phyloP scores from a whole-genome alignment of 495 filamentous ascomycete species.

The Pyrenula massariospora region DNA sequence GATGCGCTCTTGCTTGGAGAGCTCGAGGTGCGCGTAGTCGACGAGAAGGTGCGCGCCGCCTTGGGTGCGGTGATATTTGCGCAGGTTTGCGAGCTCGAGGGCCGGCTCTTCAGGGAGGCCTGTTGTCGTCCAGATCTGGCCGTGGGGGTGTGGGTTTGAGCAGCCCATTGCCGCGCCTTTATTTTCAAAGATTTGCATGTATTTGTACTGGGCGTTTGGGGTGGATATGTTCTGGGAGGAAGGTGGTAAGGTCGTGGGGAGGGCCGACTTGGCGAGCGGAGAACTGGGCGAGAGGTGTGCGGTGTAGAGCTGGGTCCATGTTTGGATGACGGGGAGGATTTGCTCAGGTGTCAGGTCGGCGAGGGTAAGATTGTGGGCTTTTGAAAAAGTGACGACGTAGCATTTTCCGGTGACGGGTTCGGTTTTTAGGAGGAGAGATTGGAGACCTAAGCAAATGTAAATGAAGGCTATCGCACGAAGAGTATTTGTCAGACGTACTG shows the following conservation, averaged over 20 bases:
- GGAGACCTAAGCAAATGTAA: constrained; percentile 39
- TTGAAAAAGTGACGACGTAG: constrained; percentile 91
- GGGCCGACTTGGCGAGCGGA: constrained; percentile 42
- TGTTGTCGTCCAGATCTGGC: constrained; percentile 91
- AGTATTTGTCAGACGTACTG: constrained; percentile 20
- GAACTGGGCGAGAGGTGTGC: constrained; percentile 63
- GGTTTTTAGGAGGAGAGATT: constrained; percentile 71
- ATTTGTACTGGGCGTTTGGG: constrained; percentile 71
- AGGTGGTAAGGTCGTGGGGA: constrained; percentile 36
- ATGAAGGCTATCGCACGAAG: neutral
- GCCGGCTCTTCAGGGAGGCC: constrained; percentile 78
- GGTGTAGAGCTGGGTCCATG: constrained; percentile 82
- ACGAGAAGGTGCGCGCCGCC: constrained; percentile 61
- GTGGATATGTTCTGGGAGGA: constrained; percentile 30
- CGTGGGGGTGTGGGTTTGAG: constrained; percentile 96
- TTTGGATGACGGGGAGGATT: constrained; percentile 66
- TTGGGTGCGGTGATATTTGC: constrained; percentile 62
- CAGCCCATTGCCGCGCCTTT: constrained; percentile 98
- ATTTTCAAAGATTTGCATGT: constrained; percentile 99
- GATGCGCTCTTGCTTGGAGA: constrained; percentile 67
- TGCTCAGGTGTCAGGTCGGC: constrained; percentile 64
- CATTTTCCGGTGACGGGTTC: constrained; percentile 89
- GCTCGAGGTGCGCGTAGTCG: constrained; percentile 80
- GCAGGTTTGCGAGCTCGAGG: constrained; percentile 64
- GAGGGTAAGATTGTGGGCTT: constrained; percentile 80